These are phyloP conservation scores for Collybia sp. DNA, from an alignment of 768 basidiomycete species.

Conservation along the genomic window DNA sequence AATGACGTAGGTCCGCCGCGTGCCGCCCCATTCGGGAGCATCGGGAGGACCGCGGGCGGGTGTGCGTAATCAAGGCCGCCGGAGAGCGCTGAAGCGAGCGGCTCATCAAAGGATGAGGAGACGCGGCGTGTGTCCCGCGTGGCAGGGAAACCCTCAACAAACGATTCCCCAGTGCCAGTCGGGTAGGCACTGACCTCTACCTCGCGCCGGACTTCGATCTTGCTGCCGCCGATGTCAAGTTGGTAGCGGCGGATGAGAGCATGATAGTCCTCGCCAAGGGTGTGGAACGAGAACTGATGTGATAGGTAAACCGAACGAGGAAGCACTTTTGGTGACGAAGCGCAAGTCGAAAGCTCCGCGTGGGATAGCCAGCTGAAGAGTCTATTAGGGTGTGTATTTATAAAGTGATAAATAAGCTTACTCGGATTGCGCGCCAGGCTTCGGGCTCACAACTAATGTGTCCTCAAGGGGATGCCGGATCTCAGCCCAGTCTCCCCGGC, in stretches of 20 bases:
- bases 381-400: slow-evolving; percentile 6
- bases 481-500: slow-evolving; percentile 48
- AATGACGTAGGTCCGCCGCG: slow-evolving; percentile 33
- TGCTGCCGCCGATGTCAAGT: slow-evolving; percentile 49
- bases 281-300: slow-evolving; percentile 81
- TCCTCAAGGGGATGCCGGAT: slow-evolving; percentile 30
- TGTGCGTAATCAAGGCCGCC: slow-evolving; percentile 51
- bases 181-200: slow-evolving; percentile 61
- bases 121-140: slow-evolving; percentile 37
- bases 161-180: slow-evolving; percentile 35
- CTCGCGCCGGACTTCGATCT: slow-evolving; percentile 68
- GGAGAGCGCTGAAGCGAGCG: slow-evolving; percentile 68
- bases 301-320: slow-evolving; percentile 79
- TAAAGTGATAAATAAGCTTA: slow-evolving; percentile 27
- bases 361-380: slow-evolving; percentile 60
- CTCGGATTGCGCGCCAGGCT: slow-evolving; percentile 1
- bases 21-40: slow-evolving; percentile 71
- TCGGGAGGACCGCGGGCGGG: slow-evolving; percentile 54
- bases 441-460: background rate
- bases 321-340: slow-evolving; percentile 51
- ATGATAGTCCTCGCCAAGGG: slow-evolving; percentile 74
- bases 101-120: slow-evolving; percentile 71
- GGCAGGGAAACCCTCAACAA: slow-evolving; percentile 46
- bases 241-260: slow-evolving; percentile 66
- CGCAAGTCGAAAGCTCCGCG: slow-evolving; percentile 78